These are phyloP conservation scores for Pascua sp. DNA, from an alignment of 1,284 basidiomycete genomes.

Conservation along the genomic window DNA sequence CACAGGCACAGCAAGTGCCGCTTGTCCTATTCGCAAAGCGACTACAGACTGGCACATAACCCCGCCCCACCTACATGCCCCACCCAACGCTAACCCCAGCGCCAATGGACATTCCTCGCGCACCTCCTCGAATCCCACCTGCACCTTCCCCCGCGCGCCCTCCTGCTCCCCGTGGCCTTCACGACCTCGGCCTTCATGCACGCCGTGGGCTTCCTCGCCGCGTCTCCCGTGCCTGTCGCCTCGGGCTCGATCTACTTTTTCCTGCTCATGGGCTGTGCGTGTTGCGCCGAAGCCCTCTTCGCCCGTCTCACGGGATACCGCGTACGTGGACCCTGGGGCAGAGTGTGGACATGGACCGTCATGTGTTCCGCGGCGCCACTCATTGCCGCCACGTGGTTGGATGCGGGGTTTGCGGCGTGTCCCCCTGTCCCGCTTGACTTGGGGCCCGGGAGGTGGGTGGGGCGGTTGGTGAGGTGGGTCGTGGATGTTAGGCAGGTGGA, in stretches of 20 bases:
- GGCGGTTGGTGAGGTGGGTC: too few relatives aligned
- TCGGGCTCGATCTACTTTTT: conserved; percentile 30
- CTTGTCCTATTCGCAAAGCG: too few relatives aligned
- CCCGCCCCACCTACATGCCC: too few relatives aligned
- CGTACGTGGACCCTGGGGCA: conserved; percentile 34
- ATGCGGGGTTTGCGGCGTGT: conserved; percentile 8
- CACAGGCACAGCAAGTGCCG: too few relatives aligned
- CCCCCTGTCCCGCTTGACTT: too few relatives aligned
- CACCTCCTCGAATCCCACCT: neutral
- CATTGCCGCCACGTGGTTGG: conserved; percentile 29
- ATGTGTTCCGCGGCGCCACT: conserved; percentile 23
- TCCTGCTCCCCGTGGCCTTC: conserved; percentile 35
- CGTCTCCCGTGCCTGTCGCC: conserved; percentile 33
- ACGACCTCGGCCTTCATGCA: conserved; percentile 37
- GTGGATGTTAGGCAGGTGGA: too few relatives aligned
- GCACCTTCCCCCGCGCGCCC: conserved; percentile 16
- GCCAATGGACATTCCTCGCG: neutral
- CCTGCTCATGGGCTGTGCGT: conserved; percentile 31
- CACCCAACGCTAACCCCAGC: neutral
- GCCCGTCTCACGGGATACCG: conserved; percentile 30
- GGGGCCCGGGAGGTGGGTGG: too few relatives aligned
- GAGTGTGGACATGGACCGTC: conserved; percentile 36
- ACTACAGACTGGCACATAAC: too few relatives aligned
- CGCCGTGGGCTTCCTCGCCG: conserved; percentile 33
- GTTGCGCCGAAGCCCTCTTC: conserved; percentile 34